Percentiles rank a stretch among this genome's conserved stretches.
phyloP scores from a whole-genome alignment of 2,329 filamentous ascomycete species.

The Orbilia quercus region DNA sequence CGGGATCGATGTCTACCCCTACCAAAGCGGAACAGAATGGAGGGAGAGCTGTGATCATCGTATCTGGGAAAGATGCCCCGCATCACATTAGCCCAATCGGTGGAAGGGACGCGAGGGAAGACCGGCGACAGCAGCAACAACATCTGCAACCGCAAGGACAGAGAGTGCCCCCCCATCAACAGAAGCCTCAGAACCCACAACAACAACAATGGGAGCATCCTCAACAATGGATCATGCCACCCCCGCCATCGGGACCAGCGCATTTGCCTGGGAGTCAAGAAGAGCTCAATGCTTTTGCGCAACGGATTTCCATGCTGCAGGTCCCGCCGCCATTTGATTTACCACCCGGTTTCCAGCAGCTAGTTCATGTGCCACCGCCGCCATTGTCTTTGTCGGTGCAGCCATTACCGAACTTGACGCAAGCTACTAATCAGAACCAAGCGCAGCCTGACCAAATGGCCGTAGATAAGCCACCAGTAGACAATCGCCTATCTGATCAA shows the following conservation, averaged over 20 bases:
- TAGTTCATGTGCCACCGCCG: conserved; percentile 25
- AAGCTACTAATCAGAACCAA: conserved; percentile 38
- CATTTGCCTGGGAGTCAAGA: conserved; percentile 34
- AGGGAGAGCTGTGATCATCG: conserved; percentile 45
- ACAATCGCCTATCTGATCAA: conserved; percentile 29
- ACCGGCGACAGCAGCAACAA: conserved; percentile 19
- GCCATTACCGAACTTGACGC: conserved; percentile 29
- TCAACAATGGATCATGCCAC: conserved; percentile 40
- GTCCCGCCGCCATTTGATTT: conserved; percentile 38
- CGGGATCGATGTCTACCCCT: conserved; percentile 20
- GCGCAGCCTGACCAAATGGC: conserved; percentile 46
- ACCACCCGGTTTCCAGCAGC: conserved; percentile 31
- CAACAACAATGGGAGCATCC: conserved; percentile 35
- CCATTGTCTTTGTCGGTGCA: conserved; percentile 18
- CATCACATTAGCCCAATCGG: conserved; percentile 17
- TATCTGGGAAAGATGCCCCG: conserved; percentile 39
- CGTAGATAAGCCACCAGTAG: conserved; percentile 44
- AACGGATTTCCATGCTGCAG: conserved; percentile 43
- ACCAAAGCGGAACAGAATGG: conserved; percentile 35
- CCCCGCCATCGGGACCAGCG: conserved; percentile 4
- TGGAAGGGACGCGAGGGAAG: conserved; percentile 23
- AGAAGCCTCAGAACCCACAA: conserved; percentile 16
- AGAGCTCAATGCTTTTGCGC: conserved; percentile 36
- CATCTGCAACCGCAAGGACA: conserved; percentile 17
- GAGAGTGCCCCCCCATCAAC: conserved; percentile 17